Base-by-base conservation (phyloP, 805 yeast genomes). In the Yamadazyma phyllophila region DNA sequence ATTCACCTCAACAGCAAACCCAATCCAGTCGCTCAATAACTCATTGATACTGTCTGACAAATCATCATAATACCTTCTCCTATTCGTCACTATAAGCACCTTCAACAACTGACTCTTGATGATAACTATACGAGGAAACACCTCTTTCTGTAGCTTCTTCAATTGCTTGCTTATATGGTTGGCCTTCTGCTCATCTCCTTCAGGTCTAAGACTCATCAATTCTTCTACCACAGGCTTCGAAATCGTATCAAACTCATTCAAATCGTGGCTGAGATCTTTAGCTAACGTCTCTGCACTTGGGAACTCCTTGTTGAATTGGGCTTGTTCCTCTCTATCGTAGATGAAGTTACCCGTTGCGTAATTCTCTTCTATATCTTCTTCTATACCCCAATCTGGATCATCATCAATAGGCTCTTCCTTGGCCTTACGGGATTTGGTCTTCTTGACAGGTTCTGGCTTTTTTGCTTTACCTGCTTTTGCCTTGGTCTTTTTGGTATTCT, bases 311-410 rank as follows among this genome's bases (percentile, higher is more conserved):
- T 47, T 50, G 33, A 67, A 63, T 30, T 55, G 37, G 3, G 37
- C 46, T 49, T 71, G 74, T 20, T 66, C 64, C 20, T 53, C 43
- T 36, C 56, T 59, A 9, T 67, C 71, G 48, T 61, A 71, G 3
- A 71, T 65, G 50, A 60, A 69, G 52, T 71, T 62, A 2, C 69
- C 71, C 26, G 44, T 43, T 14, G 58, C 46, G 15, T 40, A 44
- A 39, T 58, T 56, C 44, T 55, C 65, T 3, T 47, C 55, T 11
- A 57, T 46, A n/a, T 65, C 59, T n/a, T 65, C 72, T 11, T 68
- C 74, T 12, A 71, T 46, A 6, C 77, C 77, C 77, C 77, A 71
- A 56, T 71, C 77, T 7, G 69, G 58, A 43, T 66, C 68, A 16
- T 36, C 42, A 37, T 31, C 35, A 20, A 20, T 20, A 12, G 39